Percentiles rank a stretch among this genome's conserved stretches.
Conservation (phyloP, 305 asterid species). For the Solanum aculeatissimum region DNA sequence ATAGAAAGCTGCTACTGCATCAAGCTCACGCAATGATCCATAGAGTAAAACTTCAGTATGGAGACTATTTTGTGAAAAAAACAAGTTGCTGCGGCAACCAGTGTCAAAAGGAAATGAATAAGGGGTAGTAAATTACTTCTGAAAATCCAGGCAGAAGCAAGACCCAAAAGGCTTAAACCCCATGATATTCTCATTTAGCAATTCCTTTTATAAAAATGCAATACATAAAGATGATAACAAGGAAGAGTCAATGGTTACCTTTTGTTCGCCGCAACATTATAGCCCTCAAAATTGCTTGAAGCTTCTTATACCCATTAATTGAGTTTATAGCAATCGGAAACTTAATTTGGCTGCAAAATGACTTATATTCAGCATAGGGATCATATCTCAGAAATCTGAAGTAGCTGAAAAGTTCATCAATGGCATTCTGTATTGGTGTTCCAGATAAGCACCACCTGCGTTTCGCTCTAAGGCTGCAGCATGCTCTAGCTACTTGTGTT, state of each 20-base stretch:
- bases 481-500: constrained; percentile 96
- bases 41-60: background rate
- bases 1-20: background rate
- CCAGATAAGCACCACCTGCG: constrained; percentile 99
- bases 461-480: constrained; percentile 96
- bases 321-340: constrained; percentile 61
- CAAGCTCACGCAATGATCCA: background rate
- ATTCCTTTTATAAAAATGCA: background rate
- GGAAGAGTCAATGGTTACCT: constrained; percentile 35
- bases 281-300: constrained; percentile 62
- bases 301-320: constrained; percentile 65
- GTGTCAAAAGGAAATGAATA: background rate
- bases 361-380: constrained; percentile 72
- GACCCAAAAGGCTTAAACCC: background rate
- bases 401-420: constrained; percentile 92
- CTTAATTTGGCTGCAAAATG: constrained; percentile 58
- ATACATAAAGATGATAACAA: background rate
- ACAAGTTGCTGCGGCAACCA: background rate
- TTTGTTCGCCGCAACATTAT: constrained; percentile 98
- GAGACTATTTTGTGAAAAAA: background rate
- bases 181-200: background rate
- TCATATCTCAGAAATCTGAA: constrained; percentile 90
- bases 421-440: constrained; percentile 93
- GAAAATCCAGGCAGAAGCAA: background rate
- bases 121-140: background rate